Base-by-base conservation (phyloP, 2,329 filamentous ascomycete species). In the Aspergillus puulaauensis region DNA sequence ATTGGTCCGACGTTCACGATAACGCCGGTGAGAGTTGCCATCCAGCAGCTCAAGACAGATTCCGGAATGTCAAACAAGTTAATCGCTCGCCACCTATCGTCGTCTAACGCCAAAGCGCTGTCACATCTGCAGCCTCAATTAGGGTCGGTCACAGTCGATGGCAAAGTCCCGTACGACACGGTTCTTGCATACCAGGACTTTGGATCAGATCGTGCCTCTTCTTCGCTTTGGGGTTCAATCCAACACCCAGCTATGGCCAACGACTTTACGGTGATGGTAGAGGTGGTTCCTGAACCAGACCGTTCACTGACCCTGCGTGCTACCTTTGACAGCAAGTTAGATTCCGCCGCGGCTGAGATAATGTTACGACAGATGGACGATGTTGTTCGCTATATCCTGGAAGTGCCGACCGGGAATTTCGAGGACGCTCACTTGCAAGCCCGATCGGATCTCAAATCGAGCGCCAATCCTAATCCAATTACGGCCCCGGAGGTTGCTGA, bases 1-100 rank as follows among this genome's bases (percentile, higher is more conserved):
- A 60, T 73, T 49, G 73, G 72, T 1, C 73, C 71, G 5, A 73
- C 69, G 2, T 73, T 75, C 52, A 72, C 72, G 7, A 70, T 68
- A 33, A 63, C 74, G 17, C 73, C 73, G 2, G 63, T 69, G n/a
- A 66, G 73, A 17, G 64, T 75, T 3, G 52, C 67, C 9, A 39
- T 70, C 4, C 47, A 57, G 1, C 51, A 62, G 14, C 60, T 72
- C 1, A 49, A 52, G 7, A 55, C 31, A 49, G 50, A 6, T 37
- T 55, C 19, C 35, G 63, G 37, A 21, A 41, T 31, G 43, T 63
- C 50, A 56, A 66, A 56, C 37, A 53, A 56, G 23, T 61, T 61
- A 54, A 65, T 64, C 48, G 67, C 63, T 51, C 63, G 46, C 52
- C 65, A 57, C 64, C 63, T 71, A 60, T 64, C 54, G 35, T 69